These are phyloP conservation scores for Fusarium longipes DNA, from an alignment of 2,329 filamentous ascomycete genomes.

Conservation along the genomic window DNA sequence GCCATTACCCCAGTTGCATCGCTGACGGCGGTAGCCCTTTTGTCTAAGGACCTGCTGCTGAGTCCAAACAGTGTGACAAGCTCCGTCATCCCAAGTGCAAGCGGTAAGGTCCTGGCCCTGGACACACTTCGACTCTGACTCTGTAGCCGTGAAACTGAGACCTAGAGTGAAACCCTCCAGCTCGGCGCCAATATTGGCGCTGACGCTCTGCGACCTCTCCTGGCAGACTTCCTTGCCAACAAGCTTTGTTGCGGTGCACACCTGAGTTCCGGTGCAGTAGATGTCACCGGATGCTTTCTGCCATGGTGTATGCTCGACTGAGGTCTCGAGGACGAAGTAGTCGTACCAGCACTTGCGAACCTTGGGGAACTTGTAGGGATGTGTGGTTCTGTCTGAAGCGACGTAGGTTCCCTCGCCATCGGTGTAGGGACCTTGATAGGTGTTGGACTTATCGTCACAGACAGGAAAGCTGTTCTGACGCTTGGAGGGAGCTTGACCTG, in stretches of 20 bases:
- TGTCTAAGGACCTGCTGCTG: slow-evolving; percentile 8
- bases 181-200: background rate
- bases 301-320: slow-evolving; percentile 3
- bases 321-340: slow-evolving; percentile 15
- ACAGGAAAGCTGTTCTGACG: background rate
- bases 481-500: background rate
- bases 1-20: slow-evolving; percentile 2
- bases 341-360: slow-evolving; percentile 23
- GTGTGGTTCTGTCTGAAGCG: slow-evolving; percentile 2
- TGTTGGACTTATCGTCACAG: background rate
- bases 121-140: slow-evolving; percentile 1
- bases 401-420: slow-evolving; percentile 13
- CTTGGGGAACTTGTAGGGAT: slow-evolving; percentile 13
- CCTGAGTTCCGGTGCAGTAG: slow-evolving; percentile 8
- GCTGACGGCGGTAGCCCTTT: slow-evolving; percentile 5
- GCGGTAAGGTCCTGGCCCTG: slow-evolving; percentile 4
- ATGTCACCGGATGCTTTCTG: slow-evolving; percentile 11
- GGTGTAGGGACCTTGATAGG: slow-evolving; percentile 4
- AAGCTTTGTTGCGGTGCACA: slow-evolving; percentile 8
- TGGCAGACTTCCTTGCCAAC: slow-evolving; percentile 10
- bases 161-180: slow-evolving; percentile 5
- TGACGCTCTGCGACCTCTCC: background rate
- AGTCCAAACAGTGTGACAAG: slow-evolving; percentile 24
- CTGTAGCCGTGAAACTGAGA: background rate
- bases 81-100: slow-evolving; percentile 5